Base-by-base conservation (phyloP, 2,329 filamentous ascomycete species). In the Acephala macrosclerotiorum region DNA sequence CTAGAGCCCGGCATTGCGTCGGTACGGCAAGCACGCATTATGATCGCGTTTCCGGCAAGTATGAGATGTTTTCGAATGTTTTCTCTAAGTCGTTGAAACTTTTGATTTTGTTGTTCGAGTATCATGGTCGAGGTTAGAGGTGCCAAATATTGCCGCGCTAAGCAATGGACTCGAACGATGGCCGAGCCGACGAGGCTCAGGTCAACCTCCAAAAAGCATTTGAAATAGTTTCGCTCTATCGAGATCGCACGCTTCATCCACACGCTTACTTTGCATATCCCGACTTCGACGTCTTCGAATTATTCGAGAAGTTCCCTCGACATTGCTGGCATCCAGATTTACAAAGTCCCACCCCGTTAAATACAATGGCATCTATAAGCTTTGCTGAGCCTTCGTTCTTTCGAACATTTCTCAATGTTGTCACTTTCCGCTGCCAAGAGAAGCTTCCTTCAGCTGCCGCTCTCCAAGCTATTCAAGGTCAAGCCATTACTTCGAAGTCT, bases 351-450 rank as follows among this genome's bases (percentile, higher is more conserved):
- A 16, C 45, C n/a, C 4, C 12, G 8, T 49, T 18, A 22, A 16
- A 2, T n/a, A 49, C 18, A 20, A 49, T 49, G 45, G 12, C 45
- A 22, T 22, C 45, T 18, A 22, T 22, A 12, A 11, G 11, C 20
- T 49, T 25, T 25, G 18, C 12, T 18, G 45, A 49, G 12, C 45
- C 51, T 29, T 29, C 36, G 33, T 51, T 20, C 36, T 61, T 16
- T 22, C 22, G 33, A 51, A 65, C n/a, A 57, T 29, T 18, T 3
- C 22, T 65, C 58, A 57, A 49, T 26, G 29, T 65, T 36, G 16
- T 57, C 9, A n/a, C 60, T 3, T 61, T 65, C 26, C 58, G 63
- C 14, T 20, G 56, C 18, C 63, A 58, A 36, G 47, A 58, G 9
- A 56, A 25, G 14, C 45, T 12, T 22, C 47, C 58, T 12, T 61